phyloP scores from a whole-genome alignment of 306 rosid genomes.

The Canavalia gladiata region DNA sequence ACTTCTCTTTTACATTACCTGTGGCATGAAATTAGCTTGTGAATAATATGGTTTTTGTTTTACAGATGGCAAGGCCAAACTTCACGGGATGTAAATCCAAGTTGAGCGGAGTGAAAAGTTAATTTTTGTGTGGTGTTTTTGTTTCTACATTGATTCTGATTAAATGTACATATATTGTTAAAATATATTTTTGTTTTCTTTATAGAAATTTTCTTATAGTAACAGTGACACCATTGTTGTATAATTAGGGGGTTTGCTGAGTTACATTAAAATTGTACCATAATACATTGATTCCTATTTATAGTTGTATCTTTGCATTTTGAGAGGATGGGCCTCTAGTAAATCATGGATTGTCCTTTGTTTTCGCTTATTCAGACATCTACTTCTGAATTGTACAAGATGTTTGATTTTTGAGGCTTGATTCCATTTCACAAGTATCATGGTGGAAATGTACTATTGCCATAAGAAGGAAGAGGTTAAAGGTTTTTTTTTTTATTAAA shows the following conservation, averaged over 20 bases:
- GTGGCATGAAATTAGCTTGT: constrained; percentile 13
- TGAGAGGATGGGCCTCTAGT: background rate
- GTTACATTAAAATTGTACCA: constrained; percentile 53
- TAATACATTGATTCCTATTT: constrained; percentile 37
- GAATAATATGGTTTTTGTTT: constrained; percentile 46
- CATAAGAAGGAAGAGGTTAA: no score
- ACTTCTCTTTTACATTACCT: background rate
- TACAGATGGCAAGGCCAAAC: constrained; percentile 96
- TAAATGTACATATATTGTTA: constrained; percentile 70
- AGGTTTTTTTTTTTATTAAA: no score
- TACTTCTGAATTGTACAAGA: background rate
- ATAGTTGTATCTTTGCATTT: constrained; percentile 31
- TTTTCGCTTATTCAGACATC: background rate
- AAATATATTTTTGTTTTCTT: constrained; percentile 38
- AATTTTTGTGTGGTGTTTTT: constrained; percentile 50
- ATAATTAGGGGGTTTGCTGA: constrained; percentile 54
- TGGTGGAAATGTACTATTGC: no score
- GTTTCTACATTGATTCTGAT: constrained; percentile 54
- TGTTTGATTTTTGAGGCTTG: background rate
- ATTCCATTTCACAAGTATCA: no score
- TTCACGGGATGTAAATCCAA: constrained; percentile 72
- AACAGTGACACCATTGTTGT: constrained; percentile 54
- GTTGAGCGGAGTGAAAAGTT: constrained; percentile 51
- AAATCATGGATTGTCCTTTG: constrained; percentile 15
- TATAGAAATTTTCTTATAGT: constrained; percentile 49